Conservation (phyloP, 2,329 filamentous ascomycete species). For the Didymella pinodella region DNA sequence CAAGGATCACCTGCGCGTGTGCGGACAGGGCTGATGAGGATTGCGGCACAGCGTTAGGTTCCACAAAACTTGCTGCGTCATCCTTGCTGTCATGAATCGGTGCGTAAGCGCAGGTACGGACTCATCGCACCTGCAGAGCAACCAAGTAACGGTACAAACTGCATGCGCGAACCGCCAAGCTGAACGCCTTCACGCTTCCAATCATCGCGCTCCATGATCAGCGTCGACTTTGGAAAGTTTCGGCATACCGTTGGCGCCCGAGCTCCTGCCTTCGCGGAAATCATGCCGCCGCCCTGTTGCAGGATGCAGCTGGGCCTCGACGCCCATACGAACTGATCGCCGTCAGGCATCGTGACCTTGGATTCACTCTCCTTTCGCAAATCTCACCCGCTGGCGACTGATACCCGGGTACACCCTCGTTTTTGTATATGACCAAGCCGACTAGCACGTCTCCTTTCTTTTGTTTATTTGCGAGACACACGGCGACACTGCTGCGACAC, state of each 20-base stretch:
- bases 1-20: neutral
- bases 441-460: conserved; percentile 11
- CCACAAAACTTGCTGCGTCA: conserved; percentile 6
- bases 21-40: conserved; percentile 1
- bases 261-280: conserved; percentile 9
- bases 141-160: neutral
- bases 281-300: conserved; percentile 12
- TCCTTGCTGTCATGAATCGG: conserved; percentile 14
- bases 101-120: conserved; percentile 4
- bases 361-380: conserved; percentile 11
- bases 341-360: conserved; percentile 10
- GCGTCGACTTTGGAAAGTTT: neutral
- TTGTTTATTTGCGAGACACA: conserved; percentile 9
- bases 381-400: neutral
- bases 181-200: conserved; percentile 1
- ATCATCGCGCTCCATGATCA: neutral
- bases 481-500: conserved; percentile 9
- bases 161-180: neutral
- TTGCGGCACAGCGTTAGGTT: conserved; percentile 1
- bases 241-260: conserved; percentile 6
- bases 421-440: neutral
- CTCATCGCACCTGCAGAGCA: conserved; percentile 1
- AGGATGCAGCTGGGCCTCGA: conserved; percentile 17
- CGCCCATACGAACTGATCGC: conserved; percentile 12
- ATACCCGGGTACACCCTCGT: conserved; percentile 13